Conservation (phyloP, 495 filamentous ascomycete genomes). For the Penicillium paradoxum region DNA sequence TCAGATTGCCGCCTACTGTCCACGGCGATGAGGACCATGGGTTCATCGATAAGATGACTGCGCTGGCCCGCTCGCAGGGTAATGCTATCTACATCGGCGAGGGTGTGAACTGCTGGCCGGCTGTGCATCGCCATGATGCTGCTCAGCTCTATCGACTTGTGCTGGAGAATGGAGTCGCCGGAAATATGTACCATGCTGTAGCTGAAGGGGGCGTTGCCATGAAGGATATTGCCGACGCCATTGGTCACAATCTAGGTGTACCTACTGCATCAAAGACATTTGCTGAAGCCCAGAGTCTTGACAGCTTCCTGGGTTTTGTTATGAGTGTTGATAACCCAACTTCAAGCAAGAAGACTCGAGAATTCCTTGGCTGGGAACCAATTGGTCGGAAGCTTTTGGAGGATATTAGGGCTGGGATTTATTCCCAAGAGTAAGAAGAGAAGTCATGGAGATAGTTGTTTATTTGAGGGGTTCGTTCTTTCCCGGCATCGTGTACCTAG, state of each 20-base stretch:
- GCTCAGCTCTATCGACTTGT: conserved; percentile 38
- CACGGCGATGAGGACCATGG: conserved; percentile 38
- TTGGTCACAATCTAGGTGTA: conserved; percentile 31
- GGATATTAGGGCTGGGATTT: conserved; percentile 32
- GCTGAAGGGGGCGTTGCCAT: conserved; percentile 34
- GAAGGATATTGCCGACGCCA: conserved; percentile 36
- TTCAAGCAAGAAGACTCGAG: conserved; percentile 38
- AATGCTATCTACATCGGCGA: conserved; percentile 39
- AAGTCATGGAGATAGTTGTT: background rate
- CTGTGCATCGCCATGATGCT: conserved; percentile 38
- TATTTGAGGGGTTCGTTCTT: too few species aligned
- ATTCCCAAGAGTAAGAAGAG: conserved; percentile 5
- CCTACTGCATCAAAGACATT: conserved; percentile 23
- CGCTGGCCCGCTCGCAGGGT: conserved; percentile 27
- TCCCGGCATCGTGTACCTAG: too few species aligned
- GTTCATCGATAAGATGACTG: conserved; percentile 30
- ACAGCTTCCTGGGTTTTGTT: conserved; percentile 21
- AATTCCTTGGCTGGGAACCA: conserved; percentile 38
- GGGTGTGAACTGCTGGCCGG: conserved; percentile 39
- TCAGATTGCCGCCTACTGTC: conserved; percentile 40
- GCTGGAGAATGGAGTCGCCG: conserved; percentile 38
- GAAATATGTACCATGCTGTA: conserved; percentile 36
- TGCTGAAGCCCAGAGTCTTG: conserved; percentile 30
- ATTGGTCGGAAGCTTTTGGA: conserved; percentile 26
- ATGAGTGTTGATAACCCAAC: conserved; percentile 30